These are phyloP conservation scores for Fusarium mangiferae DNA, from an alignment of 2,329 filamentous ascomycete species.

Conservation along the genomic window DNA sequence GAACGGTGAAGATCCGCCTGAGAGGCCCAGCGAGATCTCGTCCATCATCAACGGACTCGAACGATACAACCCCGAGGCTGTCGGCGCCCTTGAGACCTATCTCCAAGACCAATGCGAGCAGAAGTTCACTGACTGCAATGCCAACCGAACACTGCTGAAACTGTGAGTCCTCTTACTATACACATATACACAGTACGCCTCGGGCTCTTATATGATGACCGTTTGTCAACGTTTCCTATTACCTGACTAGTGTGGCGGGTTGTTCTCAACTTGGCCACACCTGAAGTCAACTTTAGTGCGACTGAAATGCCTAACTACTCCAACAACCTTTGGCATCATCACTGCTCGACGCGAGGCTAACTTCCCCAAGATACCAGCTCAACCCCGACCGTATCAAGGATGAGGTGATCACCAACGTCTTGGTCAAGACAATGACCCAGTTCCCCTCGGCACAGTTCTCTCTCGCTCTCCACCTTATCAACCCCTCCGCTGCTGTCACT, in stretches of 20 bases:
- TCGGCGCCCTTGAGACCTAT: conserved; percentile 92
- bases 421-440: conserved; percentile 96
- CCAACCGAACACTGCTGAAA: conserved; percentile 95
- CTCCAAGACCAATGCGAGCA: conserved; percentile 94
- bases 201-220: conserved; percentile 71
- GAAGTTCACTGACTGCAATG: conserved; percentile 94
- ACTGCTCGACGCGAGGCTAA: conserved; percentile 27
- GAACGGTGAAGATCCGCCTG: conserved; percentile 86
- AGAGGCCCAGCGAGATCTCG: conserved; percentile 92
- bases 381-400: conserved; percentile 98
- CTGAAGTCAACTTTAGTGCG: conserved; percentile 80
- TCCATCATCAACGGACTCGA: conserved; percentile 96
- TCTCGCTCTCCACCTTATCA: conserved; percentile 92
- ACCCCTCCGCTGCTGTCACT: conserved; percentile 74
- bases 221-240: conserved; percentile 96
- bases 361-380: conserved; percentile 86
- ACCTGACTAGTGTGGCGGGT: conserved; percentile 77
- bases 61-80: conserved; percentile 98
- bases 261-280: conserved; percentile 51
- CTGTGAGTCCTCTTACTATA: conserved; percentile 74
- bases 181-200: conserved; percentile 18
- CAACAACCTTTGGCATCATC: not conserved
- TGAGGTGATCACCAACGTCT: conserved; percentile 98
- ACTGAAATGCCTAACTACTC: conserved; percentile 65
- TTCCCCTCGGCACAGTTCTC: conserved; percentile 97